A percentile compares a stretch with the other conserved stretches of the same genome.
These are phyloP conservation scores for Kregervanrija delftensis DNA, from an alignment of 805 yeast species.

Conservation along the genomic window DNA sequence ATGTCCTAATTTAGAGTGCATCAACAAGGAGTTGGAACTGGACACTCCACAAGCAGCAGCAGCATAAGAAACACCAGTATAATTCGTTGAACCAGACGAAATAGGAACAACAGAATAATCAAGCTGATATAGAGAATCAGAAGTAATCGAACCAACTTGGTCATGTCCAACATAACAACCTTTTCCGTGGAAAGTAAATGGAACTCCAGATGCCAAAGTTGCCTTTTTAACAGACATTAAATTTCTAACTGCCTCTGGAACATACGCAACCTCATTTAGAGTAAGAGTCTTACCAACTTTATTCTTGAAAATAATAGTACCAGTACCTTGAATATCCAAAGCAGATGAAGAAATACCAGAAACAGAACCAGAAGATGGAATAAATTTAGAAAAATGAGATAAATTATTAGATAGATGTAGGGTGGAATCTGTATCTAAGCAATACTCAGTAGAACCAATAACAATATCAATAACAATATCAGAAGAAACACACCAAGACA, in stretches of 20 bases:
- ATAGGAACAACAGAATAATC: background rate
- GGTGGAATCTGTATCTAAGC: constrained; percentile 1
- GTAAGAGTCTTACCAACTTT: constrained; percentile 3
- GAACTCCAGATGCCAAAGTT: background rate
- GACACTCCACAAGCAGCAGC: no score
- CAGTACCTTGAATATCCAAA: background rate
- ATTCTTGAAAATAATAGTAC: background rate
- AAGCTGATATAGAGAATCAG: background rate
- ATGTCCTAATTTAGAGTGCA: background rate
- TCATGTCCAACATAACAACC: background rate
- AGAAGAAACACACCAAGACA: background rate
- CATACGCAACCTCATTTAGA: background rate
- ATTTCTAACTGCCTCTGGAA: constrained; percentile 1
- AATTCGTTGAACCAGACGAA: background rate
- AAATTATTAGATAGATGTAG: background rate
- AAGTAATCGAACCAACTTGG: background rate
- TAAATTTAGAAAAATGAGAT: background rate
- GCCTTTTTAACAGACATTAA: no score
- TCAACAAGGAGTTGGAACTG: no score
- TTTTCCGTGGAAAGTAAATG: background rate
- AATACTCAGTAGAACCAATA: no score
- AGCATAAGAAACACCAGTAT: background rate
- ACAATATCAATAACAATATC: no score
- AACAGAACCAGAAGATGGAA: background rate
- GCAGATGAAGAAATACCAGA: constrained; percentile 1